A percentile compares a stretch with the other conserved stretches of the same genome.
These are phyloP conservation scores for Fraxinus paxiana DNA, from an alignment of 305 asterid species.

Conservation along the genomic window DNA sequence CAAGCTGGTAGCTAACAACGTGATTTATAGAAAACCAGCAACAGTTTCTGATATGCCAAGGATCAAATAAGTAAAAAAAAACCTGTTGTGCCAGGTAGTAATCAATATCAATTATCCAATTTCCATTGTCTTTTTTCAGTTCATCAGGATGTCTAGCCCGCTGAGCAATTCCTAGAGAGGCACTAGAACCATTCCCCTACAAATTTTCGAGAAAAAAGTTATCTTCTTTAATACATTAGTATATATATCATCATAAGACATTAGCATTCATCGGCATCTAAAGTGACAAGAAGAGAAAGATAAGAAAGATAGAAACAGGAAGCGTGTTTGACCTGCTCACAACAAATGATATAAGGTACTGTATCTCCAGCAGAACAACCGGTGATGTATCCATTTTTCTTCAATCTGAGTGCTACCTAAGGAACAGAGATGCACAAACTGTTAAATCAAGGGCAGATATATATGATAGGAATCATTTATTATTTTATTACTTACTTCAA, in stretches of 20 bases:
- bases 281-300: conserved; percentile 8
- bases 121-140: conserved; percentile 65
- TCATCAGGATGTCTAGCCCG: conserved; percentile 99
- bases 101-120: conserved; percentile 87
- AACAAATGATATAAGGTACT: conserved; percentile 86
- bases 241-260: conserved; percentile 4
- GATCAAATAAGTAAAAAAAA: conserved; percentile 5
- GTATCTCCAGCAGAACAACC: conserved; percentile 98
- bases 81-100: conserved; percentile 98
- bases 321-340: conserved; percentile 64
- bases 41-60: conserved; percentile 5
- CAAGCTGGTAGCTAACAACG: conserved; percentile 19
- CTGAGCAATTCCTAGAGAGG: conserved; percentile 82
- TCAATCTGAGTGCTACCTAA: conserved; percentile 91
- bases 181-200: conserved; percentile 65
- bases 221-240: conserved; percentile 9
- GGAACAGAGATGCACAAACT: conserved; percentile 22
- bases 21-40: conserved; percentile 20
- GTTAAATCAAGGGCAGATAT: conserved; percentile 10
- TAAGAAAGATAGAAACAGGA: neutral
- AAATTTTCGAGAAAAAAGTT: conserved; percentile 22
- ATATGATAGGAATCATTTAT: conserved; percentile 11
- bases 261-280: neutral
- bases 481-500: conserved; percentile 58
- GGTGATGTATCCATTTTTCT: conserved; percentile 71